Conservation (phyloP, 495 filamentous ascomycete species). For the Geoglossum glabrum region DNA sequence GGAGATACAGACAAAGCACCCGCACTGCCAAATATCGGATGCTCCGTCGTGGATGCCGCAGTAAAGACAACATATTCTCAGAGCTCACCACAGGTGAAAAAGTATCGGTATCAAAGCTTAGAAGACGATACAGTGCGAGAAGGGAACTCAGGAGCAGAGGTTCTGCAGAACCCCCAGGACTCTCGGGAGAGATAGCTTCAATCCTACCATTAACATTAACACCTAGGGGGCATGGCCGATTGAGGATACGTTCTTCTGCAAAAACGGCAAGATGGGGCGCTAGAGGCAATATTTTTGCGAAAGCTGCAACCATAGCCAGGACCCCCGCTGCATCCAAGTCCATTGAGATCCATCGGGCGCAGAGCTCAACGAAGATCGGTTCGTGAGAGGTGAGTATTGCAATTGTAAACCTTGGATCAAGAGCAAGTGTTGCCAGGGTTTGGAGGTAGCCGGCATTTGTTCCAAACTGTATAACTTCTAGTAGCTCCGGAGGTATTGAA, state of each 20-base stretch:
- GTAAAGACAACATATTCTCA: conserved; percentile 42
- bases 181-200: neutral
- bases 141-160: conserved; percentile 14
- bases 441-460: conserved; percentile 32
- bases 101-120: conserved; percentile 46
- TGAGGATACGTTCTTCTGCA: conserved; percentile 1
- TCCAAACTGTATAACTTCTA: neutral
- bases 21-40: conserved; percentile 67
- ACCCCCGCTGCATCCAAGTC: conserved; percentile 21
- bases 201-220: neutral
- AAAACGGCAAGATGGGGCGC: conserved; percentile 45
- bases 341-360: conserved; percentile 46
- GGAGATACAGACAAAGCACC: conserved; percentile 56
- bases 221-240: neutral
- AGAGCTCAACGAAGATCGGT: conserved; percentile 54
- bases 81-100: conserved; percentile 43
- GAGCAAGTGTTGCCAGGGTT: conserved; percentile 42
- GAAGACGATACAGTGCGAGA: conserved; percentile 60
- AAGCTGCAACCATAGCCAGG: conserved; percentile 36
- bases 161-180: neutral
- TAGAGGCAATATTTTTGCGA: conserved; percentile 62
- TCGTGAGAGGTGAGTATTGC: conserved; percentile 50
- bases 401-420: conserved; percentile 43
- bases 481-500: neutral
- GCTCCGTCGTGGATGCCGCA: conserved; percentile 34